Evolutionary conservation across 2,329 filamentous ascomycete genomes (phyloP), one percentile per base, ranked within the genome.

Genomic region (Cylindrodendrum hubeiense): DNA sequence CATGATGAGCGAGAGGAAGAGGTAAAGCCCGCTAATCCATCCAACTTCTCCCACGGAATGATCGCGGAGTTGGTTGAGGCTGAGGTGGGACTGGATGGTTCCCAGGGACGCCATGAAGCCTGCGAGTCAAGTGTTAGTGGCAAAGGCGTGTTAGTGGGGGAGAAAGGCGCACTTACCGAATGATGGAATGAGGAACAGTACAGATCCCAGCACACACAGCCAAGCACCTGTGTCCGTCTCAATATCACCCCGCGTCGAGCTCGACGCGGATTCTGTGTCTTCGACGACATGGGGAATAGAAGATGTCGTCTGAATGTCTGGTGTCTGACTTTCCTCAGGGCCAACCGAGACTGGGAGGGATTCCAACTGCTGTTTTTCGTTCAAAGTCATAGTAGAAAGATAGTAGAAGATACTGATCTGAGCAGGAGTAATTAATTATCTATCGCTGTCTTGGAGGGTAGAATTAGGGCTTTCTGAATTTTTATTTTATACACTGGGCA

Each of bases 101-200:
- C 83, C 84, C 6, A 85, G 79, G 62, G 71, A 80, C 21, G 80
- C 77, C 75, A 83, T 83, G 60, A 85, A 82, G 0, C 83, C 83
- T 78, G 41, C 3, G 3, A 2, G 1, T 30, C 3, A 34, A 2
- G 26, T 33, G 13, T 49, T n/a, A 60, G 39, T 33, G 8, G 21
- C 19, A 8, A 28, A 28, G 13, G 3, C 19, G 39, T 51, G 13
- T 28, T 8, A 15, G 7, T 8, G 10, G 7, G 8, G 2, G 6
- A 8, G 15, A 2, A 7, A 17, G 5, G 15, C 6, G 26, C 17
- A 28, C 34, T 1, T 34, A 62, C 60, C 62, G 9, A 55, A 66
- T 2, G 53, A 71, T 21, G 57, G 60, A 2, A 68, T 55, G 0
- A 71, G 59, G 9, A 70, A 71, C 13, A 71, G 21, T 3, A 71